phyloP scores from a whole-genome alignment of 257 asterid species.

The Gardenia jasminoides region DNA sequence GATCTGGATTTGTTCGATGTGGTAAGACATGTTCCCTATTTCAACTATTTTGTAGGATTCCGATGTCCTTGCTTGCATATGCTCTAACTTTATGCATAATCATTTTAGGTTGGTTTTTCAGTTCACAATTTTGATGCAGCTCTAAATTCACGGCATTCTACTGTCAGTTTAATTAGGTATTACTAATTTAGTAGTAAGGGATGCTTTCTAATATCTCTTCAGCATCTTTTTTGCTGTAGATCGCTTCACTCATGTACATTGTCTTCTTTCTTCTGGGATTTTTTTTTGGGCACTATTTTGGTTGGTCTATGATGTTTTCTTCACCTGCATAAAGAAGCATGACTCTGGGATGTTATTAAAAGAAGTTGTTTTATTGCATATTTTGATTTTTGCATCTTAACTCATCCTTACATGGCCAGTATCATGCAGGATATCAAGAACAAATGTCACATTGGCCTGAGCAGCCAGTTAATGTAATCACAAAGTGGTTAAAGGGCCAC shows the following conservation, averaged over 20 bases:
- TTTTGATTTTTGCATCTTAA: slow-evolving; percentile 14
- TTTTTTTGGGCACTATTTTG: neutral
- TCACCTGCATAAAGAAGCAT: neutral
- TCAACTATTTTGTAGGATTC: neutral
- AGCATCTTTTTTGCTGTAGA: neutral
- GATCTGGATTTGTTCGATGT: slow-evolving; percentile 76
- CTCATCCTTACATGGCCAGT: slow-evolving; percentile 50
- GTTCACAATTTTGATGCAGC: neutral
- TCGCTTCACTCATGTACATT: neutral
- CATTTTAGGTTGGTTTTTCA: neutral
- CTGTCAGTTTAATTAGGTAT: neutral
- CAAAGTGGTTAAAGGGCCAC: slow-evolving; percentile 68
- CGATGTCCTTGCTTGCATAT: neutral
- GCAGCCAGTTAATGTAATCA: slow-evolving; percentile 71
- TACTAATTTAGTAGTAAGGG: neutral
- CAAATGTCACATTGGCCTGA: slow-evolving; percentile 95
- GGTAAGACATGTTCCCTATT: slow-evolving; percentile 43
- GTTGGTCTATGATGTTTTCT: neutral
- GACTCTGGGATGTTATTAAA: neutral
- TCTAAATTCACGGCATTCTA: slow-evolving; percentile 4
- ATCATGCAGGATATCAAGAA: slow-evolving; percentile 94
- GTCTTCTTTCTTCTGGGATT: neutral
- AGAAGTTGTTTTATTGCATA: neutral
- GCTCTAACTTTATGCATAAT: neutral
- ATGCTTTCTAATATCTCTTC: neutral